Base-by-base conservation (phyloP, 2,329 filamentous ascomycete species). In the Lachnellula suecica region DNA sequence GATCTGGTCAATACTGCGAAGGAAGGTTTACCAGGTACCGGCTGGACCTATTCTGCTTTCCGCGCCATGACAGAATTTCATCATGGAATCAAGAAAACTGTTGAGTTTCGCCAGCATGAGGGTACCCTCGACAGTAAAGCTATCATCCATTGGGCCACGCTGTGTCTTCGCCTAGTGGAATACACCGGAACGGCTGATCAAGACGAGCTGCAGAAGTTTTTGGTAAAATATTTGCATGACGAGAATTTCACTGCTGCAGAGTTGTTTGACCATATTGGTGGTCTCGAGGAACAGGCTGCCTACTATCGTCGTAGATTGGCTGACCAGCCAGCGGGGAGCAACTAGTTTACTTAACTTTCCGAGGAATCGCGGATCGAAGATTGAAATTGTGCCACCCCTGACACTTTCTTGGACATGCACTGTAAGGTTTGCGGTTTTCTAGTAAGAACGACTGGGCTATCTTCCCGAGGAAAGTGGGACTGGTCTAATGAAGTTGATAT, bases 31-130 rank as follows among this genome's bases (percentile, higher is more conserved):
- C 3, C 4, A 5, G 2, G 3, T 34, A n/a, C n/a, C 29, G n/a
- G n/a, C 4, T 34, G 29, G 29, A n/a, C 29, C n/a, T 34, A 34
- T 8, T 11, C 10, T 2, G 27, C 27, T 8, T 31, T 31, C 3
- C 29, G 8, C n/a, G n/a, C n/a, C n/a, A n/a, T n/a, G 29, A 11
- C 8, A n/a, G n/a, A 34, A 34, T n/a, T 8, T 11, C 29, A 13
- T 4, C 29, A 11, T 4, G 11, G 11, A n/a, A 11, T n/a, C n/a
- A 49, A 31, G 44, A 24, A 13, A 20, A 56, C 54, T 4, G 53
- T 62, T 6, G 59, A 62, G 29, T 62, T 62, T 47, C 44, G 58
- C 6, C 54, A 62, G 38, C 57, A 62, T 34, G 55, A 49, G 15
- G 61, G 51, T 3, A 44, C 35, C 2, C 20, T 60, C 3, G 53